Percentiles rank a stretch among this genome's conserved stretches.
These are phyloP conservation scores for Nitzschia inconspicua DNA, from an alignment of 108 stramenopile genomes.

Conservation along the genomic window DNA sequence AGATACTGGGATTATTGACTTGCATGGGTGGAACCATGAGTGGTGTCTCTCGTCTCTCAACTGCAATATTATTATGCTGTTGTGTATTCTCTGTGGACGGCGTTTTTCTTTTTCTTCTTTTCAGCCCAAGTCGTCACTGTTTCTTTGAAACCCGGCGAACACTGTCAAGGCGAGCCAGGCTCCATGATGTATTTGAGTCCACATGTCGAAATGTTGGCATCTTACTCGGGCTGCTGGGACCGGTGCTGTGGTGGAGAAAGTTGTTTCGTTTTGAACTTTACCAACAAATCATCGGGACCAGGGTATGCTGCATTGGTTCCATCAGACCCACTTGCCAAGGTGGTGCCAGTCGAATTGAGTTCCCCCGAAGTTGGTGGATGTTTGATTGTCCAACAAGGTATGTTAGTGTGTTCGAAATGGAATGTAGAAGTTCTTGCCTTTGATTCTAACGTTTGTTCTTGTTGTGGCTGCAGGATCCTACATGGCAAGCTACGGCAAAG, in stretches of 20 bases:
- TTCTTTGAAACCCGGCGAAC: constrained; percentile 27
- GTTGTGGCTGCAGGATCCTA: too few relatives aligned
- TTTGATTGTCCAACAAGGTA: constrained; percentile 44
- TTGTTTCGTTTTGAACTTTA: constrained; percentile 47
- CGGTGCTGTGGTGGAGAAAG: constrained; percentile 43
- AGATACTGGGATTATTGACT: neutral
- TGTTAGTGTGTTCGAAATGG: neutral
- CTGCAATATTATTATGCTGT: neutral
- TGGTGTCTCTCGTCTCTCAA: too few relatives aligned
- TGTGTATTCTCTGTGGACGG: neutral
- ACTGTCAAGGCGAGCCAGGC: constrained; percentile 51
- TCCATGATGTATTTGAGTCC: constrained; percentile 50
- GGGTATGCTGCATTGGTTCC: constrained; percentile 45
- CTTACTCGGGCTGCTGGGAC: constrained; percentile 30
- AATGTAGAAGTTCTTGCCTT: neutral
- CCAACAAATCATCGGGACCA: neutral
- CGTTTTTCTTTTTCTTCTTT: too few relatives aligned
- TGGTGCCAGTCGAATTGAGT: constrained; percentile 45
- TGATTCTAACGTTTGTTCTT: neutral
- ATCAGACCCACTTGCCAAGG: constrained; percentile 50
- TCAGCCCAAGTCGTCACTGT: constrained; percentile 38
- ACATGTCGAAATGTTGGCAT: constrained; percentile 14
- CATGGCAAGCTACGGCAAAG: constrained; percentile 52
- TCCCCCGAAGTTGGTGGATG: constrained; percentile 22
- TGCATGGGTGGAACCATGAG: neutral